Conservation (phyloP, 441 rosid species). For the Arabidopsis hybrid region DNA sequence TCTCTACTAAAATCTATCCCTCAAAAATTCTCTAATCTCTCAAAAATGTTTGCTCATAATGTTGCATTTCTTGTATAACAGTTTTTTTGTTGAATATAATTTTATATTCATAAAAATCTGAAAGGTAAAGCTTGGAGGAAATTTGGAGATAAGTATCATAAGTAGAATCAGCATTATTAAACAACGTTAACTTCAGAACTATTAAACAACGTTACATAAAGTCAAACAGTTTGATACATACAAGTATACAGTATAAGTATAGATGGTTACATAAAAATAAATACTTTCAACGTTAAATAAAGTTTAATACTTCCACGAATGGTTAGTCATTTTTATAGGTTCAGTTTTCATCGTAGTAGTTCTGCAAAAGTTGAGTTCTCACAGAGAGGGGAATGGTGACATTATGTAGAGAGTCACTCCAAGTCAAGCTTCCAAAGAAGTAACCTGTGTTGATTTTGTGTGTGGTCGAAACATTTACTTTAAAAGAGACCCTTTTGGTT, state of each 20-base stretch:
- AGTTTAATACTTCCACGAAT: background rate
- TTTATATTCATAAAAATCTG: no score
- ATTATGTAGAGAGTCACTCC: conserved; percentile 54
- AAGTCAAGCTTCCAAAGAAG: conserved; percentile 62
- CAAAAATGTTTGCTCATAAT: no score
- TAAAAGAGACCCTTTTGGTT: conserved; percentile 40
- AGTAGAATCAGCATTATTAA: background rate
- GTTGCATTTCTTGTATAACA: no score
- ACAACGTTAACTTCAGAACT: no score
- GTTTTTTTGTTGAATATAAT: no score
- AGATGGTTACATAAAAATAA: background rate
- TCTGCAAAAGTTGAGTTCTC: conserved; percentile 31
- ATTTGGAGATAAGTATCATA: background rate
- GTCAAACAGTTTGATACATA: background rate
- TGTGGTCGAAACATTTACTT: conserved; percentile 41
- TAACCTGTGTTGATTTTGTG: conserved; percentile 45
- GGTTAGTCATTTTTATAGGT: background rate
- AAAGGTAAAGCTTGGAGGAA: background rate
- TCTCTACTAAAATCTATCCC: no score
- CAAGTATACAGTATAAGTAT: background rate
- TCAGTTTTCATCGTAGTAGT: conserved; percentile 39
- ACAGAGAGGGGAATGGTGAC: conserved; percentile 55
- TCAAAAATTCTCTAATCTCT: no score
- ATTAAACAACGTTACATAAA: background rate
- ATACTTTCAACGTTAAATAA: no score